These are phyloP conservation scores for Ophiostoma sp. DNA, from an alignment of 2,329 filamentous ascomycete genomes.

Conservation along the genomic window DNA sequence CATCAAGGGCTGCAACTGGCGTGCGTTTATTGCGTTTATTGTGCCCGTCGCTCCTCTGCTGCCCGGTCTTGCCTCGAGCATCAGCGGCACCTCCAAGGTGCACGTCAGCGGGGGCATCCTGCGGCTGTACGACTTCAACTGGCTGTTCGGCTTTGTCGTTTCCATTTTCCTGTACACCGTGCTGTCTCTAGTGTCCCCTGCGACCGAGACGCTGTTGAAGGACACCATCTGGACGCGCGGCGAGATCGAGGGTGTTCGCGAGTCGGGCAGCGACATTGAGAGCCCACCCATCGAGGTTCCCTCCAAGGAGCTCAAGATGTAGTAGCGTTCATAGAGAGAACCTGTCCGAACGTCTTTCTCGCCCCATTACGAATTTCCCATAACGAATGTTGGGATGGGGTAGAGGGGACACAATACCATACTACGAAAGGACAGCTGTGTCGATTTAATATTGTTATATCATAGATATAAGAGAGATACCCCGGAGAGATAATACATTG, in stretches of 20 bases:
- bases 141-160: conserved; percentile 55
- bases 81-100: conserved; percentile 23
- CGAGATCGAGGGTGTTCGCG: conserved; percentile 27
- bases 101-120: conserved; percentile 39
- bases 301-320: conserved; percentile 20
- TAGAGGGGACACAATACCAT: background rate
- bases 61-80: conserved; percentile 31
- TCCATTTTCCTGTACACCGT: conserved; percentile 52
- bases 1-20: conserved; percentile 29
- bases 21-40: conserved; percentile 28
- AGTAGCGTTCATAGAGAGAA: background rate
- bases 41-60: conserved; percentile 32
- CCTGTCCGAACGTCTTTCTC: background rate
- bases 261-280: conserved; percentile 27
- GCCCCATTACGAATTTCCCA: conserved; percentile 13
- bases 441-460: background rate
- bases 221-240: conserved; percentile 37
- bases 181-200: conserved; percentile 46
- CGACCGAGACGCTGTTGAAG: conserved; percentile 43
- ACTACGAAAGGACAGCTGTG: background rate
- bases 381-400: conserved; percentile 5
- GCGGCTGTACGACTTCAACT: conserved; percentile 60
- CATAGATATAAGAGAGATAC: conserved; percentile 1
- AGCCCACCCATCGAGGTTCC: conserved; percentile 16
- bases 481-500: background rate